phyloP scores from a whole-genome alignment of 345 rosid genomes.

The Tarenaya hassleriana region DNA sequence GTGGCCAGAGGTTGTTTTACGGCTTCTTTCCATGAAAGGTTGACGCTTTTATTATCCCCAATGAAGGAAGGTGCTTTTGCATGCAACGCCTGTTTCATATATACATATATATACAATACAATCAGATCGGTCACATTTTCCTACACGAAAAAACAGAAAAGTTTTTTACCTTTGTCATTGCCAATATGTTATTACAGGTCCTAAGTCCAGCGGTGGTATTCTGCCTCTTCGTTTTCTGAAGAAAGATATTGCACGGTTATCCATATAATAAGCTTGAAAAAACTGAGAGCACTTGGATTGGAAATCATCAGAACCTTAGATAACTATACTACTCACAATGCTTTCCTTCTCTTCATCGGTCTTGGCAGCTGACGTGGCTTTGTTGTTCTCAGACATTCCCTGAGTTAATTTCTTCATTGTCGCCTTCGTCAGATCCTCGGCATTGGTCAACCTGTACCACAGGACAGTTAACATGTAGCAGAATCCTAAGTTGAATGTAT shows the following conservation, averaged over 20 bases:
- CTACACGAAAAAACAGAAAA: too few relatives aligned
- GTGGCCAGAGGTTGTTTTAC: slow-evolving; percentile 52
- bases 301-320: slow-evolving; percentile 6
- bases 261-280: too few relatives aligned
- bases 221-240: slow-evolving; percentile 85
- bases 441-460: slow-evolving; percentile 56
- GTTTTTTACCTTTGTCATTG: slow-evolving; percentile 82
- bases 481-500: too few relatives aligned
- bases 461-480: too few relatives aligned
- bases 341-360: slow-evolving; percentile 83
- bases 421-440: slow-evolving; percentile 89
- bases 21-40: slow-evolving; percentile 92
- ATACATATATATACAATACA: slow-evolving; percentile 13
- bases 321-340: slow-evolving; percentile 55
- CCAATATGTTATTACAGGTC: slow-evolving; percentile 89
- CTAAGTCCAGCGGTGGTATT: slow-evolving; percentile 81
- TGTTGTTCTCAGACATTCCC: slow-evolving; percentile 87
- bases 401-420: slow-evolving; percentile 90
- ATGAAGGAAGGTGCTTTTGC: slow-evolving; percentile 77
- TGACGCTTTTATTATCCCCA: slow-evolving; percentile 82
- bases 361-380: slow-evolving; percentile 94
- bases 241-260: slow-evolving; percentile 15
- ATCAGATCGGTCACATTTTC: slow-evolving; percentile 4
- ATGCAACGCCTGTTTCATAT: slow-evolving; percentile 66
- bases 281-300: slow-evolving; percentile 1